Conservation (phyloP, 2,329 filamentous ascomycete species). For the Colletotrichum sp. region DNA sequence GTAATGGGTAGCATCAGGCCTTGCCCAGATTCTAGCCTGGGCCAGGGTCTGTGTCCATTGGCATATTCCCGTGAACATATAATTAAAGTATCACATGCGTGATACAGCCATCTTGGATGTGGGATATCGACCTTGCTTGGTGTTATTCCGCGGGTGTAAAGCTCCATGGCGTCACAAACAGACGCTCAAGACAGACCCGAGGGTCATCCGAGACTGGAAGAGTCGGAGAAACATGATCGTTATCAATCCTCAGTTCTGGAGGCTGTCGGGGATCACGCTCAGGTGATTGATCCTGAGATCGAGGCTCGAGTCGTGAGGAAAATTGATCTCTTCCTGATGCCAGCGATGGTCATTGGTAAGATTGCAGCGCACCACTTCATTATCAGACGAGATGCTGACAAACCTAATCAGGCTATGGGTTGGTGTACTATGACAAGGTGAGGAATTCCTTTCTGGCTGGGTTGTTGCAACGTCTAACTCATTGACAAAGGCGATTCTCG, state of each 20-base stretch:
- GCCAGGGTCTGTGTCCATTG: no score
- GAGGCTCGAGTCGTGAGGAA: slow-evolving; percentile 47
- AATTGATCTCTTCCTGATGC: slow-evolving; percentile 62
- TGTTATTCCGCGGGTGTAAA: accelerated
- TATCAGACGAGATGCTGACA: no score
- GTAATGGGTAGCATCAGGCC: accelerated
- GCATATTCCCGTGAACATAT: not conserved
- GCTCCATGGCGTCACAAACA: not conserved
- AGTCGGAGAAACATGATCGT: not conserved
- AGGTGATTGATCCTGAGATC: not conserved
- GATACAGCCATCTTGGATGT: accelerated
- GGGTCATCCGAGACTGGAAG: accelerated
- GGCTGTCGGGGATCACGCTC: not conserved
- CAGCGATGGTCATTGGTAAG: slow-evolving; percentile 57
- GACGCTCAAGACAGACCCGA: accelerated
- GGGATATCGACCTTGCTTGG: not conserved
- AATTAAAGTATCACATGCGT: not conserved
- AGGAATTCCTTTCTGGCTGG: no score
- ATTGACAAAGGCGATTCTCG: slow-evolving; percentile 56
- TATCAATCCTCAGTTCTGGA: not conserved
- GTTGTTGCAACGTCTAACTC: not conserved
- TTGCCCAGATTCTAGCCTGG: not conserved
- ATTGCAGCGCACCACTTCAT: no score
- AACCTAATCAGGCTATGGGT: slow-evolving; percentile 54
- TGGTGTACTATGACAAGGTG: slow-evolving; percentile 75